phyloP scores from a whole-genome alignment of 768 basidiomycete genomes.

The Guyanaporus albipodus region DNA sequence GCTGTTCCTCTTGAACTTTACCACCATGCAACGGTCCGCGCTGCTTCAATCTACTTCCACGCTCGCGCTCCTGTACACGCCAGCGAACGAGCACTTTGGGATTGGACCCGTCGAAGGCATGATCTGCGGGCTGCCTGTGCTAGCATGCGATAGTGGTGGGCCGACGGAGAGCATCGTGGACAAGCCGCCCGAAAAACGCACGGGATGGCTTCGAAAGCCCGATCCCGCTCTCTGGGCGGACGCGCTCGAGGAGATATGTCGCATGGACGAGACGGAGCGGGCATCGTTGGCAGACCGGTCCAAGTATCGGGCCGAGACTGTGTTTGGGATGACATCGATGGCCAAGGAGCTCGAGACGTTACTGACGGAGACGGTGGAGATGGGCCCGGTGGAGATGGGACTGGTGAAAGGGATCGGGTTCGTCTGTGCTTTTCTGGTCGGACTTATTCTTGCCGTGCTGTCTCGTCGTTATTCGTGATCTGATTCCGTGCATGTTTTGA shows the following conservation, averaged over 20 bases:
- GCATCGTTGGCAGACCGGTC: conserved; percentile 50
- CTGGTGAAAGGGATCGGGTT: conserved; percentile 16
- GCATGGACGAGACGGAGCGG: conserved; percentile 9
- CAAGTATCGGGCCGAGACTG: conserved; percentile 51
- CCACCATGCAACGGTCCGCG: conserved; percentile 75
- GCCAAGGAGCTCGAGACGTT: conserved; percentile 52
- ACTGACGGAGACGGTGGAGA: conserved; percentile 48
- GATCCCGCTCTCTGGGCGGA: conserved; percentile 65
- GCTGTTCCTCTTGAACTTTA: conserved; percentile 90
- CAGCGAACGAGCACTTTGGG: conserved; percentile 94
- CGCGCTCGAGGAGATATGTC: conserved; percentile 58
- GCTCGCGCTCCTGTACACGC: conserved; percentile 84
- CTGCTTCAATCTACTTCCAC: conserved; percentile 68
- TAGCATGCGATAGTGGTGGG: conserved; percentile 85
- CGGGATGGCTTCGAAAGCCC: conserved; percentile 75
- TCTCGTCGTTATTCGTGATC: conserved; percentile 11
- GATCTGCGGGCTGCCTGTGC: conserved; percentile 84
- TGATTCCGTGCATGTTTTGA: not conserved
- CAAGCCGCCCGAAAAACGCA: conserved; percentile 40
- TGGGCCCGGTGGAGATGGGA: conserved; percentile 43
- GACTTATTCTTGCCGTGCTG: conserved; percentile 21
- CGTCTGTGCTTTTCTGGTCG: conserved; percentile 19
- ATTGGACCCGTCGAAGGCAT: conserved; percentile 96
- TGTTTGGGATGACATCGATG: conserved; percentile 81
- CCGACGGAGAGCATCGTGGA: conserved; percentile 84